Conservation (phyloP, 1,139 yeast genomes). For the Taphrina flavorubra region DNA sequence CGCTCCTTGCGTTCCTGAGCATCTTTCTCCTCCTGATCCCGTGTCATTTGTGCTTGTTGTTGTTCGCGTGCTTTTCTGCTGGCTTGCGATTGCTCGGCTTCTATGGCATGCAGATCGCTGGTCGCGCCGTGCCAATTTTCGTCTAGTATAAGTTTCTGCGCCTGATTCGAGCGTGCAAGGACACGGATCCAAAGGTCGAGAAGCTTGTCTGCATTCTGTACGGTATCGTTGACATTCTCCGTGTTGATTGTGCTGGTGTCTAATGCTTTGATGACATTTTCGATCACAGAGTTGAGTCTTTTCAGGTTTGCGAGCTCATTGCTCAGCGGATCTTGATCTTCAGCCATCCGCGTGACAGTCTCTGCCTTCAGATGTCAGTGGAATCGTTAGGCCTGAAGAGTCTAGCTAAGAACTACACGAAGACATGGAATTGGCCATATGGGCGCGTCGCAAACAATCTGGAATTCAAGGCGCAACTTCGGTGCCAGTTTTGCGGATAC, state of each 20-base stretch:
- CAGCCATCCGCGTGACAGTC: slow-evolving; percentile 11
- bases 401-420: too few relatives aligned
- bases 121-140: slow-evolving; percentile 40
- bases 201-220: slow-evolving; percentile 29
- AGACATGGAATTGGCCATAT: too few relatives aligned
- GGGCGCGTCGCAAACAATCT: too few relatives aligned
- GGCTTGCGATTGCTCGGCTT: slow-evolving; percentile 33
- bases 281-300: slow-evolving; percentile 29
- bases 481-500: too few relatives aligned
- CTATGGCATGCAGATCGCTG: slow-evolving; percentile 29
- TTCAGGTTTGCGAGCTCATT: slow-evolving; percentile 28
- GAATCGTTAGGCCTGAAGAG: too few relatives aligned
- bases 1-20: slow-evolving; percentile 21
- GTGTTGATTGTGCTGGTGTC: slow-evolving; percentile 21
- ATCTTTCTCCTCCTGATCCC: slow-evolving; percentile 20
- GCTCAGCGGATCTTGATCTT: slow-evolving; percentile 27
- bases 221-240: slow-evolving; percentile 20
- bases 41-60: slow-evolving; percentile 27
- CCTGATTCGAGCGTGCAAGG: slow-evolving; percentile 34
- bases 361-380: background rate
- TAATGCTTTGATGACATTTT: slow-evolving; percentile 22
- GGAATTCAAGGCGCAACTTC: too few relatives aligned
- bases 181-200: slow-evolving; percentile 38
- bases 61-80: slow-evolving; percentile 10
- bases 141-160: slow-evolving; percentile 32